Evolutionary conservation across 495 filamentous ascomycete genomes (phyloP).

Genomic region (Amphirosellinia nigrospora): DNA sequence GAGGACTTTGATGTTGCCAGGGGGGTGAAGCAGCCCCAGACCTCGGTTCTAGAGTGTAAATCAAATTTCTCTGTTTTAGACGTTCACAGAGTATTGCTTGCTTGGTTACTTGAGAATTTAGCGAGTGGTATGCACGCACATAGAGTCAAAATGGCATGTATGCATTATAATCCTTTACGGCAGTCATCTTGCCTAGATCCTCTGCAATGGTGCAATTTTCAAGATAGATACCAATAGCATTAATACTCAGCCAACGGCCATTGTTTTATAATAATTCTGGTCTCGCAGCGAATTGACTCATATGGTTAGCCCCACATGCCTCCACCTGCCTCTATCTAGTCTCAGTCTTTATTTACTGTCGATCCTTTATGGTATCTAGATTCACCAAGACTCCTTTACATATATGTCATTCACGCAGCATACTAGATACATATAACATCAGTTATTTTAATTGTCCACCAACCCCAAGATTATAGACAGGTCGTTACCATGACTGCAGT

Average conservation of each 20-base stretch:
- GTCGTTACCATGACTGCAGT: neutral
- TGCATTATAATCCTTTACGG: conserved; percentile 1
- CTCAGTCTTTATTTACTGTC: too few species aligned
- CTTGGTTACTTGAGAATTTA: conserved; percentile 8
- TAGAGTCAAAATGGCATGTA: conserved; percentile 1
- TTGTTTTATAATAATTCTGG: neutral
- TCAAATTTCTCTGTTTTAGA: conserved; percentile 42
- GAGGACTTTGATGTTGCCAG: conserved; percentile 34
- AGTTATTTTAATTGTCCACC: too few species aligned
- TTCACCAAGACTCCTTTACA: neutral
- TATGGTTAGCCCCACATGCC: conserved; percentile 10
- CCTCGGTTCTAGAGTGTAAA: conserved; percentile 45
- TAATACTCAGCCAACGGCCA: neutral
- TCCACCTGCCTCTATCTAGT: too few species aligned
- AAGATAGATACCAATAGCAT: neutral
- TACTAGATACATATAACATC: too few species aligned
- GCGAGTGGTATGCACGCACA: conserved; percentile 17
- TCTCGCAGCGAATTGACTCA: too few species aligned
- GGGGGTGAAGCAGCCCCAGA: conserved; percentile 35
- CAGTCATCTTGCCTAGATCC: neutral
- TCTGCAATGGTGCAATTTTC: neutral
- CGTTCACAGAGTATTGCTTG: conserved; percentile 25
- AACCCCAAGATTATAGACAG: neutral
- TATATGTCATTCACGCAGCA: neutral
- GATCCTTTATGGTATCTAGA: too few species aligned